Percentiles rank a stretch among this genome's conserved stretches.
Evolutionary conservation across 768 basidiomycete genomes (phyloP).

Genomic region (Cystoderma amianthinum): DNA sequence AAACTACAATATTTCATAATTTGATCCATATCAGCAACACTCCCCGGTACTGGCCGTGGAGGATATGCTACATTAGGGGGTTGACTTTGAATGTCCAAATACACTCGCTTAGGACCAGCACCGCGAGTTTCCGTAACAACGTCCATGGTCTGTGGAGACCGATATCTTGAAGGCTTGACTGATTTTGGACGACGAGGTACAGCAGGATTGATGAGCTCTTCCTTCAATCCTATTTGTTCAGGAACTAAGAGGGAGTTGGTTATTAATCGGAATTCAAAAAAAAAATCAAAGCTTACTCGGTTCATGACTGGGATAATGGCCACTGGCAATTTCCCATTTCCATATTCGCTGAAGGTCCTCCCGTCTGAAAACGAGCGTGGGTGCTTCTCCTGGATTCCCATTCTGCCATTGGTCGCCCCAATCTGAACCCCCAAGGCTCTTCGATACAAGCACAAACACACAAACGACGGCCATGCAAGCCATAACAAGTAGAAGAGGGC

Average conservation of each 20-base stretch:
- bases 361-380: constrained; percentile 65
- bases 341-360: constrained; percentile 81
- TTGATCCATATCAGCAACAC: constrained; percentile 84
- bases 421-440: constrained; percentile 31
- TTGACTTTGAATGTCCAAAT: constrained; percentile 58
- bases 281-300: constrained; percentile 44
- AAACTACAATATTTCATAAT: constrained; percentile 87
- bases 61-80: constrained; percentile 70
- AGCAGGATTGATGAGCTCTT: constrained; percentile 59
- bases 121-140: constrained; percentile 49
- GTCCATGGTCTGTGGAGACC: constrained; percentile 34
- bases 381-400: constrained; percentile 30
- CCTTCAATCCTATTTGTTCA: constrained; percentile 47
- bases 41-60: constrained; percentile 73
- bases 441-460: constrained; percentile 37
- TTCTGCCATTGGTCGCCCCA: constrained; percentile 33
- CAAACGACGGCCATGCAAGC: constrained; percentile 45
- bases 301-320: constrained; percentile 76
- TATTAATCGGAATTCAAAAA: neutral
- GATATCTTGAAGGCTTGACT: constrained; percentile 42
- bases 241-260: constrained; percentile 41
- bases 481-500: constrained; percentile 44
- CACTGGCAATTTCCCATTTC: constrained; percentile 89
- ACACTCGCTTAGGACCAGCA: constrained; percentile 67
- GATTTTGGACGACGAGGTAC: constrained; percentile 42